phyloP scores from a whole-genome alignment of 2,329 filamentous ascomycete species.

The Colletotrichum spinosum region DNA sequence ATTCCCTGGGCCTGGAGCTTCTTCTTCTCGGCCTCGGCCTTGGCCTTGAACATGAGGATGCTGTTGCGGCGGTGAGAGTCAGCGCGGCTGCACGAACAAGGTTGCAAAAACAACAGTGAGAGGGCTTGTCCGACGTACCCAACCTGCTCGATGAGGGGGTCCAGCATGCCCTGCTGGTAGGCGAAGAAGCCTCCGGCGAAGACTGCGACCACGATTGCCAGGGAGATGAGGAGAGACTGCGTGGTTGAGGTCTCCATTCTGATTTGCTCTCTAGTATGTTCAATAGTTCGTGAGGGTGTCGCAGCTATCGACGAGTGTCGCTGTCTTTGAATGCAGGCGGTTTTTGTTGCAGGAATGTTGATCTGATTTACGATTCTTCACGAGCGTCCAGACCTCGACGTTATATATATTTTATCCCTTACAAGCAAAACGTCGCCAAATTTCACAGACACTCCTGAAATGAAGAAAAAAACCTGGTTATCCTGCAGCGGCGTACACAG shows the following conservation, averaged over 20 bases:
- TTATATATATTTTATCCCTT: no score
- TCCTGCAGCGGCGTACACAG: neutral
- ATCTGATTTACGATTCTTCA: neutral
- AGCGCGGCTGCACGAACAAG: neutral
- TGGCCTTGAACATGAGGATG: conserved; percentile 52
- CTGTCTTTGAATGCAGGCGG: no score
- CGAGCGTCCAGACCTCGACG: no score
- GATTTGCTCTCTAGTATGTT: neutral
- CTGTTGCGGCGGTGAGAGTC: conserved; percentile 26
- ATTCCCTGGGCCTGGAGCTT: conserved; percentile 51
- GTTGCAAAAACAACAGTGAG: neutral
- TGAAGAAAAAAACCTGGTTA: conserved; percentile 15
- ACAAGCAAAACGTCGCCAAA: neutral
- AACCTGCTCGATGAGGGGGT: conserved; percentile 52
- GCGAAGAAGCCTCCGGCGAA: conserved; percentile 47
- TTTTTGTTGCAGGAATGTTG: neutral
- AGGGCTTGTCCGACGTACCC: conserved; percentile 35
- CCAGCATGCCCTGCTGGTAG: conserved; percentile 51
- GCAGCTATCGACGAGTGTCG: no score
- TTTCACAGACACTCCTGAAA: no score
- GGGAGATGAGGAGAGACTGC: conserved; percentile 41
- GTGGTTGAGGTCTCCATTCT: conserved; percentile 35
- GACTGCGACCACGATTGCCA: conserved; percentile 43
- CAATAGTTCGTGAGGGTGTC: neutral
- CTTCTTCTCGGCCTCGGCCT: conserved; percentile 54